Evolutionary conservation across 805 yeast species (phyloP), one percentile per base, ranked within the genome.

Genomic region (Candida krabiensis): DNA sequence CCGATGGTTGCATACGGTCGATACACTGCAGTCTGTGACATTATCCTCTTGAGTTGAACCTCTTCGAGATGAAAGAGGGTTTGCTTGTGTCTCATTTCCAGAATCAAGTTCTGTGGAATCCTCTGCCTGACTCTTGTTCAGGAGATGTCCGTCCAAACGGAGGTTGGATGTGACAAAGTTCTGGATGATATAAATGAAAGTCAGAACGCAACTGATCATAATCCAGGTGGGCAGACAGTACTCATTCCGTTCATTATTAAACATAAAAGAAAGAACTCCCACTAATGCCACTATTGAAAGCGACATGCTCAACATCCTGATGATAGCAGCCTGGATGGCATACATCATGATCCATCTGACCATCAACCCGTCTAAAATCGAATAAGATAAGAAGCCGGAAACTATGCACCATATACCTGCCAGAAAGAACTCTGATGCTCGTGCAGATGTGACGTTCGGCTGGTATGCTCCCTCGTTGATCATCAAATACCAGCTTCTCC

Each of bases 331-430:
- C 1, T 86, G 71, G 0, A 87, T 81, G 40, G 89, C 84, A 60
- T 91, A 91, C 29, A 84, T 87, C 29, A 90, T 95, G 19, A 91
- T 86, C 95, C 98, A 91, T 30, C 98, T 71, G 19, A 88, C 83
- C 83, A 90, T 87, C 32, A 91, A 67, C 0, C 96, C 93, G 55
- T 90, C 96, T 23, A 91, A 66, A 3, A 87, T 86, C 1, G 89
- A 80, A 61, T 82, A 88, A 7, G 95, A 80, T 43, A 91, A 67
- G 54, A 87, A 88, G 2, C 88, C 88, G 1, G 95, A 79, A 8
- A 91, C 98, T 4, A 85, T 55, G 58, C 96, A 87, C 98, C 98
- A 91, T n/a, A 91, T 60, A 0, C 90, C 90, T 4, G 95, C 84
- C 42, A 89, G 65, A 43, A 88, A 70, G 50, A 83, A 83, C 56